Evolutionary conservation across 1,139 yeast species (phyloP).

Genomic region (Debaryomyces sp.): DNA sequence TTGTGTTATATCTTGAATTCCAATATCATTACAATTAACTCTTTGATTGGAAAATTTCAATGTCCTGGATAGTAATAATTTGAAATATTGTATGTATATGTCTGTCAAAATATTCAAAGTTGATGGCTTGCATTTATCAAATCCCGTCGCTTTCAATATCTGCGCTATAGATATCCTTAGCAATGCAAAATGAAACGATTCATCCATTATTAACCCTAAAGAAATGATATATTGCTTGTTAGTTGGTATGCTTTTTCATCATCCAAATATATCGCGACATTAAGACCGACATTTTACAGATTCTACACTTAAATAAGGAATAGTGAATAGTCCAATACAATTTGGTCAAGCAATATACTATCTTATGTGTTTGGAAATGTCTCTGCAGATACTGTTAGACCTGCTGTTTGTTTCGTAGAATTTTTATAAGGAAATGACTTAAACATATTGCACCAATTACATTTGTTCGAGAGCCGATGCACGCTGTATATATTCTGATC

Average conservation of each 20-base stretch:
- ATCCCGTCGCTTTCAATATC: constrained; percentile 68
- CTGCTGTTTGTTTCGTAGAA: not conserved
- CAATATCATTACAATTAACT: constrained; percentile 28
- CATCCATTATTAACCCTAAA: constrained; percentile 24
- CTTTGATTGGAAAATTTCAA: constrained; percentile 22
- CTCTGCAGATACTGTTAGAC: not conserved
- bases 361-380: not conserved
- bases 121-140: constrained; percentile 67
- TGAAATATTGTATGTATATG: constrained; percentile 57
- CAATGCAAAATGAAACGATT: constrained; percentile 56
- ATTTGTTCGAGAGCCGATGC: not conserved
- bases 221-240: not conserved
- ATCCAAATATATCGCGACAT: constrained; percentile 1
- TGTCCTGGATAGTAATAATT: constrained; percentile 47
- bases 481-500: not conserved
- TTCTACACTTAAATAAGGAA: not conserved
- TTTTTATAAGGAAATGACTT: not conserved
- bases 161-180: constrained; percentile 68
- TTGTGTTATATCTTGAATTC: constrained; percentile 60
- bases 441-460: too few relatives aligned
- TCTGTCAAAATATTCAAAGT: constrained; percentile 67
- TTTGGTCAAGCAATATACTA: too few relatives aligned
- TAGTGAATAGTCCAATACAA: not conserved
- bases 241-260: not conserved
- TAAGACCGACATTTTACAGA: not conserved